phyloP scores from a whole-genome alignment of 2,329 filamentous ascomycete genomes.

The Byssothecium circinans region DNA sequence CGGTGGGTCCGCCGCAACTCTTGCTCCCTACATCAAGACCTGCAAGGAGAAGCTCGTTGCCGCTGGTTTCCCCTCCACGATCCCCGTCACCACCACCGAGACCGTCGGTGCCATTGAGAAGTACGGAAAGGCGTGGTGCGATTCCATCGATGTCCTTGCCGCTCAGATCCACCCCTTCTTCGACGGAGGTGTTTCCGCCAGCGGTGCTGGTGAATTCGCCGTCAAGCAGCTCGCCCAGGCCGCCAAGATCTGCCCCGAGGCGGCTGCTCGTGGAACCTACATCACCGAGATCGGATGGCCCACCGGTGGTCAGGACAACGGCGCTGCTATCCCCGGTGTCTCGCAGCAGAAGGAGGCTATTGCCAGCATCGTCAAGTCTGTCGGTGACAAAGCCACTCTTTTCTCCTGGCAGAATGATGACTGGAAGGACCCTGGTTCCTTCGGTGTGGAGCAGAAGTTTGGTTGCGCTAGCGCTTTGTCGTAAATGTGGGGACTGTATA shows the following conservation, averaged over 20 bases:
- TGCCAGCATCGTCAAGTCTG: conserved; percentile 64
- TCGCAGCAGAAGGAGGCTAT: conserved; percentile 73
- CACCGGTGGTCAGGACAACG: conserved; percentile 67
- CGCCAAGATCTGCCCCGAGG: conserved; percentile 66
- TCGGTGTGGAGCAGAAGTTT: conserved; percentile 79
- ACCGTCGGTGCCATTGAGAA: conserved; percentile 75
- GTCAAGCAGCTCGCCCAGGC: conserved; percentile 71
- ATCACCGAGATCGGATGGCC: conserved; percentile 95
- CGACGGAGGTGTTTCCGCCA: conserved; percentile 68
- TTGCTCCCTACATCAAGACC: conserved; percentile 69
- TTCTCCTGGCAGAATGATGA: conserved; percentile 78
- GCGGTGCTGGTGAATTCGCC: conserved; percentile 75
- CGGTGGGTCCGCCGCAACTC: conserved; percentile 63
- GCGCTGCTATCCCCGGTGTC: conserved; percentile 67
- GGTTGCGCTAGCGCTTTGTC: conserved; percentile 54
- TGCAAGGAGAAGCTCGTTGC: conserved; percentile 64
- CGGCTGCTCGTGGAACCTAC: conserved; percentile 63
- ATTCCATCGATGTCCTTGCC: conserved; percentile 73
- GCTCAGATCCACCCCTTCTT: conserved; percentile 95
- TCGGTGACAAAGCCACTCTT: conserved; percentile 72
- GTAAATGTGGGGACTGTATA: not conserved
- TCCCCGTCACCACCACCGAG: conserved; percentile 76
- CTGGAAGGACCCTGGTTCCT: conserved; percentile 69
- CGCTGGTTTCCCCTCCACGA: conserved; percentile 70
- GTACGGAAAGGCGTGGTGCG: conserved; percentile 66